phyloP scores from a whole-genome alignment of 305 asterid genomes.

The Plantago coronopus region DNA sequence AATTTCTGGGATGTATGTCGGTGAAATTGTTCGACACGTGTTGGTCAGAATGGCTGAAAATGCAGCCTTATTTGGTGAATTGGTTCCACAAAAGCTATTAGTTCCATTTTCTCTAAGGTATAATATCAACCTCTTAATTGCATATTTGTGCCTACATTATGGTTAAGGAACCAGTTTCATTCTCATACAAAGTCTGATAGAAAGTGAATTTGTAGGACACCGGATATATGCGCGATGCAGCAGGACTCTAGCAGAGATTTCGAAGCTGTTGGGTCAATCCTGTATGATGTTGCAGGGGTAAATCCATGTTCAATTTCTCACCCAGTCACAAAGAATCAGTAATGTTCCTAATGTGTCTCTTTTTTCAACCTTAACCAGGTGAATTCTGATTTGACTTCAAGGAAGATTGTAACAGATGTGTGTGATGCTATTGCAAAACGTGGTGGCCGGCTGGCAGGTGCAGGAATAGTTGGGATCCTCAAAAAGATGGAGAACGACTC shows the following conservation, averaged over 20 bases:
- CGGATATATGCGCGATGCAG: slow-evolving; percentile 71
- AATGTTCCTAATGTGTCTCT: neutral
- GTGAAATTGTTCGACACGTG: slow-evolving; percentile 70
- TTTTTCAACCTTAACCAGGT: slow-evolving; percentile 32
- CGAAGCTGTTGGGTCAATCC: slow-evolving; percentile 55
- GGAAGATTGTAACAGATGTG: slow-evolving; percentile 48
- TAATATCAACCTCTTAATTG: neutral
- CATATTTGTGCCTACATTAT: too few species aligned
- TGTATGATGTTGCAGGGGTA: slow-evolving; percentile 57
- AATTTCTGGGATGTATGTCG: slow-evolving; percentile 79
- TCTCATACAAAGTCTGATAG: slow-evolving; percentile 7
- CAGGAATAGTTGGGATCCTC: slow-evolving; percentile 76
- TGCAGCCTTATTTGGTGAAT: slow-evolving; percentile 46
- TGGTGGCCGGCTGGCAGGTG: slow-evolving; percentile 73
- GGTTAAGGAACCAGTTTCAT: neutral
- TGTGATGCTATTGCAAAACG: slow-evolving; percentile 62
- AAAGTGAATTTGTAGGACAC: slow-evolving; percentile 49
- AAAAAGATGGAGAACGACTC: slow-evolving; percentile 70
- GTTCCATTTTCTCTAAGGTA: slow-evolving; percentile 60
- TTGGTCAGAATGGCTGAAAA: slow-evolving; percentile 55
- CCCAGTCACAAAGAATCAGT: neutral
- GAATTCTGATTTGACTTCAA: slow-evolving; percentile 29
- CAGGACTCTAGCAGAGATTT: slow-evolving; percentile 63
- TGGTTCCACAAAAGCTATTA: slow-evolving; percentile 45
- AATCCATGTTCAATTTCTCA: neutral